Evolutionary conservation across 2,329 filamentous ascomycete species (phyloP).

Genomic region (Sarocladium oryzae): DNA sequence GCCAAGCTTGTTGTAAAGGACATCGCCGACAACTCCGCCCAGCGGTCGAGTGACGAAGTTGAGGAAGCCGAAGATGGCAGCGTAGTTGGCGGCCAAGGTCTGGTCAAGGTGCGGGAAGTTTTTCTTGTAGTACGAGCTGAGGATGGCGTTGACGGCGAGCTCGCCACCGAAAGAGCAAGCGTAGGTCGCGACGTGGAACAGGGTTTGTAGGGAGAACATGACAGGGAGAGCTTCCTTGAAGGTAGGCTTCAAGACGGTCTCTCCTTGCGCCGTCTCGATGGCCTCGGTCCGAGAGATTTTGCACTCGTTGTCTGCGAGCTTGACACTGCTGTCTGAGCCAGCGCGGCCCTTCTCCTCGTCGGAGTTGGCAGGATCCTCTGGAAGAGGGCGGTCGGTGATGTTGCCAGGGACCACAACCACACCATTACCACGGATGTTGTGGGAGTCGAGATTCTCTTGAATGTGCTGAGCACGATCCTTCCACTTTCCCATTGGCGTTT

Average conservation of each 20-base stretch:
- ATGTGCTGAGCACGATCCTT: conserved; percentile 58
- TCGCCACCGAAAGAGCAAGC: conserved; percentile 58
- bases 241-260: conserved; percentile 50
- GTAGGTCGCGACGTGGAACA: conserved; percentile 51
- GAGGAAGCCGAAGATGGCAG: conserved; percentile 68
- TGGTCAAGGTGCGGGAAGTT: conserved; percentile 53
- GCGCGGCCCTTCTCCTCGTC: conserved; percentile 27
- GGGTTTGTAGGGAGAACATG: conserved; percentile 45
- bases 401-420: conserved; percentile 46
- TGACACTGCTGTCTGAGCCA: conserved; percentile 30
- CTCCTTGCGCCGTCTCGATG: conserved; percentile 46
- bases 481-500: conserved; percentile 81
- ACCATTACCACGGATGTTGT: conserved; percentile 31
- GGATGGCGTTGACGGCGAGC: conserved; percentile 54
- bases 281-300: conserved; percentile 42
- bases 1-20: conserved; percentile 35
- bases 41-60: conserved; percentile 62
- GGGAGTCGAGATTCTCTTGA: conserved; percentile 43
- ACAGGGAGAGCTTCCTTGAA: conserved; percentile 39
- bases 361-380: conserved; percentile 14
- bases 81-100: conserved; percentile 53
- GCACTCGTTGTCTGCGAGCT: conserved; percentile 19
- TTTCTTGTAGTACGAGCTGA: conserved; percentile 52
- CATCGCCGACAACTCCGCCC: conserved; percentile 52
- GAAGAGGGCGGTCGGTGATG: conserved; percentile 33